These are phyloP conservation scores for Diutina mesorugosa DNA, from an alignment of 1,139 yeast species.

Conservation along the genomic window DNA sequence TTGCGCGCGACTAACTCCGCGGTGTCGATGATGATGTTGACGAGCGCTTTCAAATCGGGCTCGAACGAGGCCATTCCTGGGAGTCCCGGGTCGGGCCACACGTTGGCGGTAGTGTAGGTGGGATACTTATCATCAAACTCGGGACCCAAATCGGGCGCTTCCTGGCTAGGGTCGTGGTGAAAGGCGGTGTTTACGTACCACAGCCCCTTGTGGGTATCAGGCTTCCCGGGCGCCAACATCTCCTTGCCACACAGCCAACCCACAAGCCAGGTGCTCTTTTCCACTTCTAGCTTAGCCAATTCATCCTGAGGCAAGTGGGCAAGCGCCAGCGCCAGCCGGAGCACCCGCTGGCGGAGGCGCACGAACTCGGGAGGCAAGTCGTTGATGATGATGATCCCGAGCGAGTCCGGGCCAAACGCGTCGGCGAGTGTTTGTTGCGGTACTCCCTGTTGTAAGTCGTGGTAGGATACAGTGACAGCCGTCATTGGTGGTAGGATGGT, in stretches of 20 bases:
- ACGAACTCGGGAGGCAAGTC: slow-evolving; percentile 27
- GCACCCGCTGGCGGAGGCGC: slow-evolving; percentile 27
- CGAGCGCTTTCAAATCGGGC: slow-evolving; percentile 21
- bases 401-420: slow-evolving; percentile 48
- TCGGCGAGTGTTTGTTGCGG: slow-evolving; percentile 17
- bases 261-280: slow-evolving; percentile 37
- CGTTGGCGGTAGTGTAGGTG: slow-evolving; percentile 36
- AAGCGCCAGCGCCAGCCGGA: slow-evolving; percentile 30
- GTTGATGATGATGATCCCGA: slow-evolving; percentile 39
- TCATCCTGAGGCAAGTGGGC: slow-evolving; percentile 26
- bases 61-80: slow-evolving; percentile 18
- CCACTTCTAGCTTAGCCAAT: slow-evolving; percentile 28
- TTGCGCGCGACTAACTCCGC: slow-evolving; percentile 39
- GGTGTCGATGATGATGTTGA: slow-evolving; percentile 35
- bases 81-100: slow-evolving; percentile 33
- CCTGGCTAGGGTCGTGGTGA: slow-evolving; percentile 26
- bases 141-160: slow-evolving; percentile 29
- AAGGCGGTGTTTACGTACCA: slow-evolving; percentile 51
- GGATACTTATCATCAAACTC: slow-evolving; percentile 18
- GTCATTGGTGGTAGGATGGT: neutral
- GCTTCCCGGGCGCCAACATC: slow-evolving; percentile 24
- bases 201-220: slow-evolving; percentile 46
- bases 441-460: slow-evolving; percentile 21
- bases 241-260: slow-evolving; percentile 65
- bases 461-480: slow-evolving; percentile 20